phyloP scores from a whole-genome alignment of 257 asterid species.

The Cordia subcordata region DNA sequence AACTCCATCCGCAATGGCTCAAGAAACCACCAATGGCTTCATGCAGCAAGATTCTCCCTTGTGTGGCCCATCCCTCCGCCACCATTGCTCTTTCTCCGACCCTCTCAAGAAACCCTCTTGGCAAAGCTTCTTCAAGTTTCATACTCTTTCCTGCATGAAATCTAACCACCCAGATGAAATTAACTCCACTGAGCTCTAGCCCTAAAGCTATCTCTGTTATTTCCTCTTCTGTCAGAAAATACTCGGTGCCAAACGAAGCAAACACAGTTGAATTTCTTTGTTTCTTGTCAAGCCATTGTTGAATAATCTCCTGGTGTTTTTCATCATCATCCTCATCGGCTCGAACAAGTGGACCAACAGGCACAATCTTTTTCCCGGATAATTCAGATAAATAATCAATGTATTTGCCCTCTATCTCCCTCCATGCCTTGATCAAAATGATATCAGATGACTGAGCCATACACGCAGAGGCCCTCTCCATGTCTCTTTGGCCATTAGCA shows the following conservation, averaged over 20 bases:
- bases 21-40: slow-evolving; percentile 48
- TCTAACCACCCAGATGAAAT: slow-evolving; percentile 60
- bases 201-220: slow-evolving; percentile 52
- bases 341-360: slow-evolving; percentile 49
- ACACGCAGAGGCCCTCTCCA: slow-evolving; percentile 19
- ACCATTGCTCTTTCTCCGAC: slow-evolving; percentile 40
- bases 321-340: not conserved
- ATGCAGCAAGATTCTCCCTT: slow-evolving; percentile 38
- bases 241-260: slow-evolving; percentile 60
- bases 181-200: slow-evolving; percentile 42
- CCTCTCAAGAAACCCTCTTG: slow-evolving; percentile 40
- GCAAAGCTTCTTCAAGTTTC: slow-evolving; percentile 21
- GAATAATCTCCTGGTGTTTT: slow-evolving; percentile 12
- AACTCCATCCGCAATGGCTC: slow-evolving; percentile 71
- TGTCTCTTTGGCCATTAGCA: slow-evolving; percentile 15
- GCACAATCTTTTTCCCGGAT: slow-evolving; percentile 33
- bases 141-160: slow-evolving; percentile 25
- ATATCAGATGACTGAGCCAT: slow-evolving; percentile 27
- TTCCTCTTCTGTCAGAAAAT: slow-evolving; percentile 44
- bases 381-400: slow-evolving; percentile 26
- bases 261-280: slow-evolving; percentile 40
- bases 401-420: slow-evolving; percentile 55
- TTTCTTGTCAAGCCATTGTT: slow-evolving; percentile 49
- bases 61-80: slow-evolving; percentile 58
- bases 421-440: slow-evolving; percentile 39